phyloP scores from a whole-genome alignment of 2,329 filamentous ascomycete genomes.

The Colletotrichum gigasporum region DNA sequence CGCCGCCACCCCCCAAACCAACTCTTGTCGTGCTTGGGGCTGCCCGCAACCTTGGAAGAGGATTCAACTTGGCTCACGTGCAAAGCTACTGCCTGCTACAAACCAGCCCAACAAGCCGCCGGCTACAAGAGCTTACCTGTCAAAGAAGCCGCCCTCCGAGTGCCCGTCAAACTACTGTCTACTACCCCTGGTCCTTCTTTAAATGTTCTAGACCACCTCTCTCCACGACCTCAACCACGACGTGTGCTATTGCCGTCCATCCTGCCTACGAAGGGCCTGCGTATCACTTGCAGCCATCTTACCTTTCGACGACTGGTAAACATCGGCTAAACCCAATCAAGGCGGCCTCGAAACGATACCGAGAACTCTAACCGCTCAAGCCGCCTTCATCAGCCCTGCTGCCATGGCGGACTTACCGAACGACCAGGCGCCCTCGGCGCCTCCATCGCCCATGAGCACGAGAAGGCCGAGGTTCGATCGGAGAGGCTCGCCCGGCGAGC shows the following conservation, averaged over 20 bases:
- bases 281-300: background rate
- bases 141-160: background rate
- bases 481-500: slow-evolving; percentile 16
- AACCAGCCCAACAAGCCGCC: background rate
- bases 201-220: background rate
- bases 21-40: background rate
- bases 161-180: background rate
- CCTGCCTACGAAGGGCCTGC: background rate
- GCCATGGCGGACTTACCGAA: slow-evolving; percentile 24
- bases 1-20: background rate
- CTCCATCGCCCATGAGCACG: slow-evolving; percentile 25
- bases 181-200: background rate
- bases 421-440: slow-evolving; percentile 23
- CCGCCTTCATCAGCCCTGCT: slow-evolving; percentile 1
- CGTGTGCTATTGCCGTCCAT: background rate
- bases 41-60: slow-evolving; percentile 1
- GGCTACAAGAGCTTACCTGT: slow-evolving; percentile 3
- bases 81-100: background rate
- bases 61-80: slow-evolving; percentile 11
- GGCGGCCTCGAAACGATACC: slow-evolving; percentile 4
- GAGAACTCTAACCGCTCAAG: slow-evolving; percentile 18
- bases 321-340: background rate
- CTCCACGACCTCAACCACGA: background rate
- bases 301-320: background rate
- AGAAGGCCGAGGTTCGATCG: slow-evolving; percentile 30